Evolutionary conservation across 768 basidiomycete species (phyloP).

Genomic region (Solioccasus polychromus): DNA sequence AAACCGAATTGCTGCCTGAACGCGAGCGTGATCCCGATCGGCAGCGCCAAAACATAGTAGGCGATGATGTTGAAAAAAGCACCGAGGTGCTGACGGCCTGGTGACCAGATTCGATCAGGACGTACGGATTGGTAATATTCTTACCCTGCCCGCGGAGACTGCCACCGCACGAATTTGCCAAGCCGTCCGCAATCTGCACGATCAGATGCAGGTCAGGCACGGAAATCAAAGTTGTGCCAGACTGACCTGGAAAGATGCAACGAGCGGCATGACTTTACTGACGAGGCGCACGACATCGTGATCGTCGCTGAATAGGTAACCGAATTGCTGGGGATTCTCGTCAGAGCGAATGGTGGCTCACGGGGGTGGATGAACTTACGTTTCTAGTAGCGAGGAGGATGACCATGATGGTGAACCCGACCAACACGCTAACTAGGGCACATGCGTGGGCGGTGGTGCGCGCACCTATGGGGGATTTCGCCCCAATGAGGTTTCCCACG

Average conservation of each 20-base stretch:
- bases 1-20: conserved; percentile 44
- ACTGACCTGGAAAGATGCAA: conserved; percentile 51
- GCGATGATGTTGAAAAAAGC: conserved; percentile 72
- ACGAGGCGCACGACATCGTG: conserved; percentile 48
- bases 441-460: conserved; percentile 60
- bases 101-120: background rate
- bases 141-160: conserved; percentile 48
- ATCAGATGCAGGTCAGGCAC: background rate
- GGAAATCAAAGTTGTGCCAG: background rate
- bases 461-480: conserved; percentile 48
- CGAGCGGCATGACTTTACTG: conserved; percentile 48
- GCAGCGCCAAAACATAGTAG: conserved; percentile 53
- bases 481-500: conserved; percentile 71
- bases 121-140: background rate
- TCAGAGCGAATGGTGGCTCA: background rate
- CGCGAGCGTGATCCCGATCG: conserved; percentile 50
- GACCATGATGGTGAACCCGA: conserved; percentile 58
- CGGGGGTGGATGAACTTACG: conserved; percentile 34
- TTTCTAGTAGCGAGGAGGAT: conserved; percentile 54
- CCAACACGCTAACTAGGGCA: conserved; percentile 59
- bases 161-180: conserved; percentile 51
- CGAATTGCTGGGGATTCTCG: conserved; percentile 43
- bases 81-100: conserved; percentile 64
- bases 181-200: conserved; percentile 48
- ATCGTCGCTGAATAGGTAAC: conserved; percentile 69